Percentiles rank a stretch among this genome's conserved stretches.
These are phyloP conservation scores for Cydonia oblonga DNA, from an alignment of 331 rosid species.

Conservation along the genomic window DNA sequence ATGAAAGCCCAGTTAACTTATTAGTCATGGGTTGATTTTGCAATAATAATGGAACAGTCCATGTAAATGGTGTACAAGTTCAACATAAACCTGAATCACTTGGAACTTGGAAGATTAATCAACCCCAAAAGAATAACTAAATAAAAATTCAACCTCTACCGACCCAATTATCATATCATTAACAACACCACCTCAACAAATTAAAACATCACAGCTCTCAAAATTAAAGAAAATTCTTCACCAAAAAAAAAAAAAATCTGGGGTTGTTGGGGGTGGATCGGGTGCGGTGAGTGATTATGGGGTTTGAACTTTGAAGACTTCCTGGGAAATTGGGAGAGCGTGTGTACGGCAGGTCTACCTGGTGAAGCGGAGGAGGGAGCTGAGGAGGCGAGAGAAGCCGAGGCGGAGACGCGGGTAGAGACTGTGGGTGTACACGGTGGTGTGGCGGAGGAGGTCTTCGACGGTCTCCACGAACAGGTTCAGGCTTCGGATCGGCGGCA, in stretches of 20 bases:
- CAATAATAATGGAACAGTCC: background rate
- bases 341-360: constrained; percentile 4
- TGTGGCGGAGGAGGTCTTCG: constrained; percentile 30
- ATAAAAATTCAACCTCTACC: background rate
- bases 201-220: background rate
- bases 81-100: background rate
- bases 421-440: constrained; percentile 21
- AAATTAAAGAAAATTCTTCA: background rate
- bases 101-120: background rate
- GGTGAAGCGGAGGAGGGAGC: constrained; percentile 21
- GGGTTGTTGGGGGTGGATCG: background rate
- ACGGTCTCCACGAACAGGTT: constrained; percentile 43
- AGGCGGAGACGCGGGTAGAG: constrained; percentile 39
- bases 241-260: background rate
- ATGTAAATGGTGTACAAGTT: background rate
- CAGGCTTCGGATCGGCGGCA: constrained; percentile 70
- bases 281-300: background rate
- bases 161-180: background rate
- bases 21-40: background rate
- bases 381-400: constrained; percentile 51
- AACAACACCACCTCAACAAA: background rate
- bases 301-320: background rate
- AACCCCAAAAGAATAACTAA: background rate
- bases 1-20: background rate
- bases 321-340: background rate